These are phyloP conservation scores for Xylariaceae sp. DNA, from an alignment of 2,329 filamentous ascomycete species.

Conservation along the genomic window DNA sequence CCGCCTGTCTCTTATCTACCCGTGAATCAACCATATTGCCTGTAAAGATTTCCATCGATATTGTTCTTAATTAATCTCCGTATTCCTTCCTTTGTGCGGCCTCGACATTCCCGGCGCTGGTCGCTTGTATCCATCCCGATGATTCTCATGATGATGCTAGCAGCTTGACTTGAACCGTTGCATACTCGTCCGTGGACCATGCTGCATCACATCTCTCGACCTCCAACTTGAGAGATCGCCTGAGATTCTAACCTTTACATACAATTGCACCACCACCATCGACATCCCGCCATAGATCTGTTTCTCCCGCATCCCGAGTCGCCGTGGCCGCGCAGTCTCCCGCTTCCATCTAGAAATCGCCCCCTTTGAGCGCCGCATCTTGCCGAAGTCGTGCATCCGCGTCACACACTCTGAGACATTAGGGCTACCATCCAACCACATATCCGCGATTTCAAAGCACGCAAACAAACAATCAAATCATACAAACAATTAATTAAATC, in stretches of 20 bases:
- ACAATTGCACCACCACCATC: neutral
- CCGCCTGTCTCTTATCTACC: neutral
- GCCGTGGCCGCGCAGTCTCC: neutral
- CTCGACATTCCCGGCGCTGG: conserved; percentile 1
- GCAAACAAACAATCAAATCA: neutral
- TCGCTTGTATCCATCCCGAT: neutral
- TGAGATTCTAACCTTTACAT: neutral
- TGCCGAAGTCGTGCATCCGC: neutral
- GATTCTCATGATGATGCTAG: neutral
- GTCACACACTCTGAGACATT: neutral
- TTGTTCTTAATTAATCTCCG: neutral
- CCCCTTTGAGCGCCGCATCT: neutral
- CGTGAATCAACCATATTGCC: neutral
- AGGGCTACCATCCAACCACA: neutral
- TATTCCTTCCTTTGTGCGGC: neutral
- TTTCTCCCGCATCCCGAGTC: neutral
- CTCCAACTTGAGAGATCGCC: neutral
- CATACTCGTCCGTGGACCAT: neutral
- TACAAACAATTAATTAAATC: neutral
- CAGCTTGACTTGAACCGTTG: neutral
- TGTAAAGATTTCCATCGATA: neutral
- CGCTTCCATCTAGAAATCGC: neutral
- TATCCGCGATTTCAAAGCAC: neutral
- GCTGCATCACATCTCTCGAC: neutral
- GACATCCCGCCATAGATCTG: neutral